Conservation (phyloP, 352 stramenopile species). For the Phytopythium aichiense region DNA sequence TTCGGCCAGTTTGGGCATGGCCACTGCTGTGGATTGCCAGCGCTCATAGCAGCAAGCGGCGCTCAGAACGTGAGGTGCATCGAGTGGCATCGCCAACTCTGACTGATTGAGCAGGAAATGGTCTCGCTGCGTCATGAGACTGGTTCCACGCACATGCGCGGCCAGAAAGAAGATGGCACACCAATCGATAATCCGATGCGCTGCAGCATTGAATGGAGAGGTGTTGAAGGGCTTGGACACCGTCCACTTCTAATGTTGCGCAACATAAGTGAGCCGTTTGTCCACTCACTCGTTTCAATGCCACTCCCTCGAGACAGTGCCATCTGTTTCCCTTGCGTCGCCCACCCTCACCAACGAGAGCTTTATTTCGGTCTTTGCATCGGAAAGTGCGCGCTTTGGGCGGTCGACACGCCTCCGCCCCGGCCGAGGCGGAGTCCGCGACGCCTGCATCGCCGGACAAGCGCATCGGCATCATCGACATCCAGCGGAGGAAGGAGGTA, state of each 20-base stretch:
- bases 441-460: not conserved
- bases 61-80: too few species aligned
- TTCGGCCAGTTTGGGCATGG: too few species aligned
- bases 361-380: constrained; percentile 3
- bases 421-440: not conserved
- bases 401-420: not conserved
- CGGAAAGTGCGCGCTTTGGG: constrained; percentile 1
- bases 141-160: too few species aligned
- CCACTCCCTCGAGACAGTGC: not conserved
- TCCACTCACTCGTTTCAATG: not conserved
- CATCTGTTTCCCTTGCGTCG: not conserved
- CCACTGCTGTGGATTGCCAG: too few species aligned
- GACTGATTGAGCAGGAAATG: too few species aligned
- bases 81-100: too few species aligned
- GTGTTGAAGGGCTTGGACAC: too few species aligned
- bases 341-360: not conserved
- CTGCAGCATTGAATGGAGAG: too few species aligned
- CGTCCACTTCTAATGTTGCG: not conserved
- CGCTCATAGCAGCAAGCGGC: too few species aligned
- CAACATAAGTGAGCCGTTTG: not conserved
- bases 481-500: not conserved
- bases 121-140: too few species aligned
- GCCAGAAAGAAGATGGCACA: too few species aligned
- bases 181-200: too few species aligned
- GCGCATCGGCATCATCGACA: not conserved